Evolutionary conservation across 352 stramenopile genomes (phyloP).

Genomic region (Pythium apleroticum): DNA sequence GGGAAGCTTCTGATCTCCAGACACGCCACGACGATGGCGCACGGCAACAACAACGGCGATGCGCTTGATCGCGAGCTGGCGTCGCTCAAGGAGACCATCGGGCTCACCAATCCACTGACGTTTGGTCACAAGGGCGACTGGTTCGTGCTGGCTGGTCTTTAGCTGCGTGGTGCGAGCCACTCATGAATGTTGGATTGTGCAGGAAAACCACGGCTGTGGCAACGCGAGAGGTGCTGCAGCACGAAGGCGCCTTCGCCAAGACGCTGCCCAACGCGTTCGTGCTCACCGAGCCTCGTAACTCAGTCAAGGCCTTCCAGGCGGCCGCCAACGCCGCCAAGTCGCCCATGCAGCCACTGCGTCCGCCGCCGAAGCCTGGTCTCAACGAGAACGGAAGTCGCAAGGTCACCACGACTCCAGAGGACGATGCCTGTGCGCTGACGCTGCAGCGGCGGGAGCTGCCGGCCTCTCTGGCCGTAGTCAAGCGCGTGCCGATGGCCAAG

Average conservation of each 20-base stretch:
- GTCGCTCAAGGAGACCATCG: conserved; percentile 68
- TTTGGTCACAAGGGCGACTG: conserved; percentile 70
- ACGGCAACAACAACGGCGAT: conserved; percentile 29
- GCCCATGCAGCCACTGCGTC: conserved; percentile 52
- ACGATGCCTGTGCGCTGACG: conserved; percentile 10
- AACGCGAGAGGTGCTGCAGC: conserved; percentile 33
- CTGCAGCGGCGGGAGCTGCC: conserved; percentile 23
- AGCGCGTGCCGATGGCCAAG: conserved; percentile 62
- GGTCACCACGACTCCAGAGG: background rate
- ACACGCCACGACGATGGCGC: conserved; percentile 11
- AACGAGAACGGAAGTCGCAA: conserved; percentile 42
- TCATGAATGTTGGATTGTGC: too few species aligned
- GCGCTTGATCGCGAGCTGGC: conserved; percentile 68
- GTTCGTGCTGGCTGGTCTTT: conserved; percentile 33
- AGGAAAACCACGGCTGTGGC: conserved; percentile 57
- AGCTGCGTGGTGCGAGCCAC: too few species aligned
- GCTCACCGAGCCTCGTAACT: conserved; percentile 51
- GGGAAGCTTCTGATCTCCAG: background rate
- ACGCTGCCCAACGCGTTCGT: conserved; percentile 63
- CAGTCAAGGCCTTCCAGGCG: conserved; percentile 44
- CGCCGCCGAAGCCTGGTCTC: conserved; percentile 31
- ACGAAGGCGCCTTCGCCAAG: conserved; percentile 50
- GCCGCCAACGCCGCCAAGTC: conserved; percentile 51
- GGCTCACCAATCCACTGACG: conserved; percentile 76
- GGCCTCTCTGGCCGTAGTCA: conserved; percentile 11